phyloP scores from a whole-genome alignment of 352 stramenopile genomes.

The Pythium brachiatum region DNA sequence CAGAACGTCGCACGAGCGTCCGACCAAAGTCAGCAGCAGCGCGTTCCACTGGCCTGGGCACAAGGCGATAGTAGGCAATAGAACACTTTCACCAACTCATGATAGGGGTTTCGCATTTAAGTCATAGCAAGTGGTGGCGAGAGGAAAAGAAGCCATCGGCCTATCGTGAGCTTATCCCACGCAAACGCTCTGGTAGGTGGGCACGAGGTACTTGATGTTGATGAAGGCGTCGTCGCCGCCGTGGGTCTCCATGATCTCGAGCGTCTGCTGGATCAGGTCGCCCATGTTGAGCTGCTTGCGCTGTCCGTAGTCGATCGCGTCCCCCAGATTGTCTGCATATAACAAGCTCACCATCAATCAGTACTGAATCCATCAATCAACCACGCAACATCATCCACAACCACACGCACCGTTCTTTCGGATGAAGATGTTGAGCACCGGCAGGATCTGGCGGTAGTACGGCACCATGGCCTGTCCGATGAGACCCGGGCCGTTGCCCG shows the following conservation, averaged over 20 bases:
- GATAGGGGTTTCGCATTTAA: neutral
- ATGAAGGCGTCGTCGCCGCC: constrained; percentile 97
- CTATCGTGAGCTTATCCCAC: constrained; percentile 39
- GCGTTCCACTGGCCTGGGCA: neutral
- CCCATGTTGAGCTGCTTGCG: constrained; percentile 94
- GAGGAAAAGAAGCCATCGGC: neutral
- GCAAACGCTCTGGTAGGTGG: constrained; percentile 94
- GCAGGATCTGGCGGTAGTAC: constrained; percentile 97
- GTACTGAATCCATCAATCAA: neutral
- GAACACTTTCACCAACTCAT: neutral
- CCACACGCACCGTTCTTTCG: constrained; percentile 85
- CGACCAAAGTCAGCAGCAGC: constrained; percentile 31
- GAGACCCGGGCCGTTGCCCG: constrained; percentile 77
- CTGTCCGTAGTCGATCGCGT: constrained; percentile 96
- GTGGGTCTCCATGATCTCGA: constrained; percentile 96
- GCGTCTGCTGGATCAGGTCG: constrained; percentile 95
- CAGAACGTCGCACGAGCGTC: constrained; percentile 10
- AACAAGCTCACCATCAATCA: neutral
- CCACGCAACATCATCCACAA: neutral
- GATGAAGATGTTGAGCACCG: constrained; percentile 97
- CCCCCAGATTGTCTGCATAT: constrained; percentile 93
- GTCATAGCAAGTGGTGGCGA: constrained; percentile 1
- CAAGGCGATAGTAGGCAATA: neutral
- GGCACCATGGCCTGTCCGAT: constrained; percentile 96
- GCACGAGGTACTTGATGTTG: constrained; percentile 98